Evolutionary conservation across 345 rosid species (phyloP).

Genomic region (Camelina laxa): DNA sequence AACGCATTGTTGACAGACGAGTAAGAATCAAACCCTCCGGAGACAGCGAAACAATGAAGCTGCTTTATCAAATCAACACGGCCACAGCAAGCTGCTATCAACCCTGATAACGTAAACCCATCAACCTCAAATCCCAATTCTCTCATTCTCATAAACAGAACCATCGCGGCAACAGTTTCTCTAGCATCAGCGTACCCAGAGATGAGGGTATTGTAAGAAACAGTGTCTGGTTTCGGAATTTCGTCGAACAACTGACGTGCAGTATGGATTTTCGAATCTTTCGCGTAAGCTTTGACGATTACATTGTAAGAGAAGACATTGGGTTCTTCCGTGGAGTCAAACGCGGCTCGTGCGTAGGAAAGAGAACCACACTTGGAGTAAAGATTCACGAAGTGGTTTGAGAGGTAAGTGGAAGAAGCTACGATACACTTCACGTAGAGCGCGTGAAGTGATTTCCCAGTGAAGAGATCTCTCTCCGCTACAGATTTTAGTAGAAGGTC

Average conservation of each 20-base stretch:
- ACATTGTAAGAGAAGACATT: constrained; percentile 85
- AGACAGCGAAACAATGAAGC: constrained; percentile 68
- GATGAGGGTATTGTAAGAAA: constrained; percentile 82
- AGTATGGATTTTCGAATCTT: constrained; percentile 48
- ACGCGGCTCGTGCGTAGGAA: constrained; percentile 54
- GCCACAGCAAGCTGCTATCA: constrained; percentile 63
- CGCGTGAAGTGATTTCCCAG: constrained; percentile 75
- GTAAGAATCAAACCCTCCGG: constrained; percentile 66
- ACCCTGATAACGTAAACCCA: constrained; percentile 81
- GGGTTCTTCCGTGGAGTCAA: constrained; percentile 54
- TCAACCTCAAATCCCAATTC: constrained; percentile 56
- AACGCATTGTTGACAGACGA: constrained; percentile 77
- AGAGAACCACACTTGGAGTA: constrained; percentile 81
- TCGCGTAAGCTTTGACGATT: constrained; percentile 56
- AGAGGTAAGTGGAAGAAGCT: constrained; percentile 75
- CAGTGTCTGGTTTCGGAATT: constrained; percentile 79
- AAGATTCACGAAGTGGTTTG: constrained; percentile 88
- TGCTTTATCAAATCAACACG: constrained; percentile 55
- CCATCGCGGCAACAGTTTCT: constrained; percentile 50
- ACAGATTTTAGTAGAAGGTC: constrained; percentile 60
- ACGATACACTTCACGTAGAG: constrained; percentile 68
- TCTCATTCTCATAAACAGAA: constrained; percentile 64
- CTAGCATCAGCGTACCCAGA: constrained; percentile 72
- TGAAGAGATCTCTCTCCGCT: constrained; percentile 54
- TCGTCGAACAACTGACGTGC: constrained; percentile 79